phyloP scores from a whole-genome alignment of 73 alveolate species.

The Paramecium sexaurelia region DNA sequence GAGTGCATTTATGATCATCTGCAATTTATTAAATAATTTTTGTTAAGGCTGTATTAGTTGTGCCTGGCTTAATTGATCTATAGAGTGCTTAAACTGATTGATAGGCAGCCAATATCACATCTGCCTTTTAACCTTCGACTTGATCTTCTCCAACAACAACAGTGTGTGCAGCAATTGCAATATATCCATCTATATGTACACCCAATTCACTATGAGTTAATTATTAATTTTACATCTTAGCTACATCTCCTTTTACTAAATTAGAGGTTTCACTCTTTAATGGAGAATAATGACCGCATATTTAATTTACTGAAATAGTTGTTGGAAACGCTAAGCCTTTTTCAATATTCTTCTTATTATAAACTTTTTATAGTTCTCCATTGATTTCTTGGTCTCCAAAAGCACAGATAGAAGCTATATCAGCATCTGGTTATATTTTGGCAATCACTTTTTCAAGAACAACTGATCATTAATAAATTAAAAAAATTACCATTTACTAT shows the following conservation, averaged over 20 bases:
- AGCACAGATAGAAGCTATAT: slow-evolving; percentile 83
- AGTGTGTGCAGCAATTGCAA: slow-evolving; percentile 91
- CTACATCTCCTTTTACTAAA: slow-evolving; percentile 88
- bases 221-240: slow-evolving; percentile 74
- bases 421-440: slow-evolving; percentile 80
- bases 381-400: slow-evolving; percentile 72
- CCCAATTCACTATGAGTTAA: slow-evolving; percentile 77
- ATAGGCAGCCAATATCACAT: slow-evolving; percentile 95
- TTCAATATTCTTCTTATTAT: slow-evolving; percentile 86
- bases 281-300: slow-evolving; percentile 96
- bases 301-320: slow-evolving; percentile 94
- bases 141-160: slow-evolving; percentile 78
- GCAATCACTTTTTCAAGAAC: slow-evolving; percentile 75
- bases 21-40: slow-evolving; percentile 86
- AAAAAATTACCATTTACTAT: slow-evolving; percentile 73
- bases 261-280: slow-evolving; percentile 80
- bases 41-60: slow-evolving; percentile 82
- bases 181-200: slow-evolving; percentile 92
- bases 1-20: slow-evolving; percentile 79
- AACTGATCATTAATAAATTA: slow-evolving; percentile 4
- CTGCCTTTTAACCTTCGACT: slow-evolving; percentile 92
- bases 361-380: slow-evolving; percentile 74
- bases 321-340: slow-evolving; percentile 99
- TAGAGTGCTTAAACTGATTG: slow-evolving; percentile 93
- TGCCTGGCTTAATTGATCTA: slow-evolving; percentile 79